phyloP scores from a whole-genome alignment of 805 yeast genomes.

The Lipomyces oligophaga region DNA sequence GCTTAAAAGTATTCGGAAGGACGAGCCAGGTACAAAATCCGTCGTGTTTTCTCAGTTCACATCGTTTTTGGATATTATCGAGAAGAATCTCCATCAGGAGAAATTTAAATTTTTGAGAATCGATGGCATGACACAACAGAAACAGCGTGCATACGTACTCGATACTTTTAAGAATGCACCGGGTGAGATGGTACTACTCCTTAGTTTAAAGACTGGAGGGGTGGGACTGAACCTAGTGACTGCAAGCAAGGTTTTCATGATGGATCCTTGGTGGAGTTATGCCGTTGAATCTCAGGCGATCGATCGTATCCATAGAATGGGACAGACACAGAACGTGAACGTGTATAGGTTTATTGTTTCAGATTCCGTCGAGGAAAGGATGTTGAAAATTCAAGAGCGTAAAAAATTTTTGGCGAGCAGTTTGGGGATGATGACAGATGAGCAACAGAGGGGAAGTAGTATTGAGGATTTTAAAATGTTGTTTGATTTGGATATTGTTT shows the following conservation, averaged over 20 bases:
- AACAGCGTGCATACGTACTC: conserved; percentile 60
- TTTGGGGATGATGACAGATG: conserved; percentile 36
- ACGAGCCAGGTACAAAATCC: conserved; percentile 62
- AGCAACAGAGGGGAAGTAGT: conserved; percentile 37
- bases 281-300: conserved; percentile 42
- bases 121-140: conserved; percentile 73
- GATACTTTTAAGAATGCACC: conserved; percentile 48
- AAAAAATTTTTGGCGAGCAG: conserved; percentile 46
- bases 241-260: conserved; percentile 79
- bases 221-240: conserved; percentile 85
- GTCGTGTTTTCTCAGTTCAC: conserved; percentile 92
- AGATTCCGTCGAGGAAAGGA: conserved; percentile 79
- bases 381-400: conserved; percentile 81
- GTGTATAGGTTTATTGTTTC: conserved; percentile 78
- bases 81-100: conserved; percentile 50
- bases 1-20: conserved; percentile 50
- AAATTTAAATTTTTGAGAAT: conserved; percentile 63
- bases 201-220: conserved; percentile 89
- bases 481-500: no score
- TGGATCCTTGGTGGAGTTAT: conserved; percentile 98
- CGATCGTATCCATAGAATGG: conserved; percentile 81
- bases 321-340: conserved; percentile 66
- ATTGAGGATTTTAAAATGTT: conserved; percentile 39
- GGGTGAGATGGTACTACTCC: conserved; percentile 50
- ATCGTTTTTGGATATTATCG: conserved; percentile 70